phyloP scores from a whole-genome alignment of 2,329 filamentous ascomycete genomes.

The Drechmeria coniospora region DNA sequence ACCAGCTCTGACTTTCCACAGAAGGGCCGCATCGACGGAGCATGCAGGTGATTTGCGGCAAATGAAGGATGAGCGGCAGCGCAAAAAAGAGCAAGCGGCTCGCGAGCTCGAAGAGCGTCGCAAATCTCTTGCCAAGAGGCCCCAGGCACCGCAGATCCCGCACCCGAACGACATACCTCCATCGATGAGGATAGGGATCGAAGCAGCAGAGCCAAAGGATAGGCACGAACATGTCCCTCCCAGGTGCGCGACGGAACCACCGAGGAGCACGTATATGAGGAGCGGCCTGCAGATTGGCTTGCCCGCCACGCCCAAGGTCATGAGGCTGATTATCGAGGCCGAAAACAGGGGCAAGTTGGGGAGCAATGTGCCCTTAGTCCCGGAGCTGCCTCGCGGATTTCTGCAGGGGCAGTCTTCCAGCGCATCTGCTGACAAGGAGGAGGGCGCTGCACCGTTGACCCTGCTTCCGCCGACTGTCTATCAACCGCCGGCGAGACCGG shows the following conservation, averaged over 20 bases:
- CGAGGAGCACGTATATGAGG: constrained; percentile 32
- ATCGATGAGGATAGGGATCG: constrained; percentile 17
- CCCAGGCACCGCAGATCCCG: constrained; percentile 65
- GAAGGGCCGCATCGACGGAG: constrained; percentile 26
- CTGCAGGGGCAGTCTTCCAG: constrained; percentile 25
- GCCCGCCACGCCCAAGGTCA: constrained; percentile 82
- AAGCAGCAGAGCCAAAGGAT: constrained; percentile 26
- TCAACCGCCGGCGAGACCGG: constrained; percentile 33
- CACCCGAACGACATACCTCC: constrained; percentile 42
- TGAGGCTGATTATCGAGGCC: constrained; percentile 61
- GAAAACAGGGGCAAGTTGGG: constrained; percentile 28
- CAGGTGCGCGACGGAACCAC: constrained; percentile 52
- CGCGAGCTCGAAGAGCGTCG: constrained; percentile 80
- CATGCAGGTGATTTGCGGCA: constrained; percentile 38
- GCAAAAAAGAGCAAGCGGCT: constrained; percentile 60
- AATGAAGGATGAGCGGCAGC: constrained; percentile 44
- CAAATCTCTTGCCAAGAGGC: constrained; percentile 65
- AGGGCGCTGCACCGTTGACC: constrained; percentile 22
- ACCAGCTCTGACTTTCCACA: constrained; percentile 14
- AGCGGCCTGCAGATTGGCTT: constrained; percentile 51
- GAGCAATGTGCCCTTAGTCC: constrained; percentile 36
- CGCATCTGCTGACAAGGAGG: constrained; percentile 17
- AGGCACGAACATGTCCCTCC: constrained; percentile 29
- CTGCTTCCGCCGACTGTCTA: constrained; percentile 45
- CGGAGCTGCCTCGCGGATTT: constrained; percentile 34